Percentiles rank a stretch among this genome's conserved stretches.
Conservation (phyloP, 202 grass and related monocot species). For the Eragrostis tef region DNA sequence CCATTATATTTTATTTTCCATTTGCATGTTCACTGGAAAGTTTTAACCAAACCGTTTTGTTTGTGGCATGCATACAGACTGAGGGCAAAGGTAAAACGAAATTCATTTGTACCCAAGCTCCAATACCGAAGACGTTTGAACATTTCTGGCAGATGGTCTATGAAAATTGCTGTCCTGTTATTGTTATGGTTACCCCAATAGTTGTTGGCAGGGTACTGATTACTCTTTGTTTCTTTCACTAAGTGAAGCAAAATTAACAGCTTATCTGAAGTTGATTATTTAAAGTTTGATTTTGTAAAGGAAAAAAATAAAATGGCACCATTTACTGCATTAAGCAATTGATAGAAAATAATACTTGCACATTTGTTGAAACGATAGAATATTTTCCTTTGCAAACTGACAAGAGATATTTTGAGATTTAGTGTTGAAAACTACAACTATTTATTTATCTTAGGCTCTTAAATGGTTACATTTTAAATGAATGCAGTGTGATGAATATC, state of each 20-base stretch:
- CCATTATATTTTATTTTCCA: neutral
- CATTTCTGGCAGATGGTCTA: constrained; percentile 91
- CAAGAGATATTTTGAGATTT: neutral
- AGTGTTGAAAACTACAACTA: neutral
- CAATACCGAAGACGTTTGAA: constrained; percentile 60
- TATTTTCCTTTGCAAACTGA: neutral
- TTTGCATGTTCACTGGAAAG: neutral
- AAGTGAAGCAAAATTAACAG: too few relatives aligned
- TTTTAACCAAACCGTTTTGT: neutral
- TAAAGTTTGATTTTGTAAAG: too few relatives aligned
- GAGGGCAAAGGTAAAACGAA: constrained; percentile 40
- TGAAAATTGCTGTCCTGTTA: constrained; percentile 67
- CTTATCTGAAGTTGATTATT: too few relatives aligned
- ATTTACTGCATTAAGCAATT: too few relatives aligned
- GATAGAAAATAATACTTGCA: too few relatives aligned
- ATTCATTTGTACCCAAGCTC: constrained; percentile 79
- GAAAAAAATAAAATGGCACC: too few relatives aligned
- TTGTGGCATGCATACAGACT: constrained; percentile 42
- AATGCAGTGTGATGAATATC: constrained; percentile 74
- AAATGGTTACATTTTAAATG: constrained; percentile 42
- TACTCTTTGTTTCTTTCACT: neutral
- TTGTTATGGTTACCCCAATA: constrained; percentile 75
- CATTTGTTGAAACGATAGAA: neutral
- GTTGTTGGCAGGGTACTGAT: constrained; percentile 51
- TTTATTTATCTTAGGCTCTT: constrained; percentile 12